phyloP scores from a whole-genome alignment of 306 rosid genomes.

The Cucurbita pepo region DNA sequence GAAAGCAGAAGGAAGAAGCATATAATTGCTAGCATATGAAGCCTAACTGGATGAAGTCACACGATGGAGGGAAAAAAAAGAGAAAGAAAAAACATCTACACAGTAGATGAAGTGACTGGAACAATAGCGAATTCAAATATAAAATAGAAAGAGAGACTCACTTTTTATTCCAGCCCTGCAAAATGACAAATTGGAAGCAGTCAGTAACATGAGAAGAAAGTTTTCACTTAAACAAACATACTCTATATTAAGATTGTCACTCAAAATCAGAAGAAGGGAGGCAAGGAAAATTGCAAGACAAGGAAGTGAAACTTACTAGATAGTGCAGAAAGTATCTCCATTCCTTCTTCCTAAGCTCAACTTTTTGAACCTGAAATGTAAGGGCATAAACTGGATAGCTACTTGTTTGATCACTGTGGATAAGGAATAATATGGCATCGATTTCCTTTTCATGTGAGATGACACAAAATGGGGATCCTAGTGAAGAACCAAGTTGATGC shows the following conservation, averaged over 20 bases:
- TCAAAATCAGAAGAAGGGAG: too few relatives aligned
- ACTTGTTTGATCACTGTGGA: not conserved
- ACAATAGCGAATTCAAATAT: not conserved
- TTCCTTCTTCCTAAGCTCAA: constrained; percentile 66
- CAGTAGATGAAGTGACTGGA: not conserved
- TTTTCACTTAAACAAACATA: not conserved
- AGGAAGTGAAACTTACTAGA: constrained; percentile 49
- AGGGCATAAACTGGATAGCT: constrained; percentile 3
- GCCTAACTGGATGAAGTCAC: not conserved
- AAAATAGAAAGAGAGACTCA: constrained; percentile 30
- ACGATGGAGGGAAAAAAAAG: not conserved
- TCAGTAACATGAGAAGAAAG: not conserved
- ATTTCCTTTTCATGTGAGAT: not conserved
- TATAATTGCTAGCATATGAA: not conserved
- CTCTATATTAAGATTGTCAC: not conserved
- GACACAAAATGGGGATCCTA: not conserved
- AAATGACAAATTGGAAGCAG: constrained; percentile 17
- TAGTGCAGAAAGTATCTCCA: constrained; percentile 97
- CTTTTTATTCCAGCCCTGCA: constrained; percentile 99
- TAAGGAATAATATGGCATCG: not conserved
- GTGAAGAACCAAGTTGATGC: not conserved
- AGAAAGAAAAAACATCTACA: not conserved
- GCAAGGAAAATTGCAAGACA: not conserved
- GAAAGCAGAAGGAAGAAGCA: not conserved
- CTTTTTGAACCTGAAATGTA: constrained; percentile 59